These are phyloP conservation scores for Echinochloa phyllopogon DNA, from an alignment of 176 grass and related monocot species.

Conservation along the genomic window DNA sequence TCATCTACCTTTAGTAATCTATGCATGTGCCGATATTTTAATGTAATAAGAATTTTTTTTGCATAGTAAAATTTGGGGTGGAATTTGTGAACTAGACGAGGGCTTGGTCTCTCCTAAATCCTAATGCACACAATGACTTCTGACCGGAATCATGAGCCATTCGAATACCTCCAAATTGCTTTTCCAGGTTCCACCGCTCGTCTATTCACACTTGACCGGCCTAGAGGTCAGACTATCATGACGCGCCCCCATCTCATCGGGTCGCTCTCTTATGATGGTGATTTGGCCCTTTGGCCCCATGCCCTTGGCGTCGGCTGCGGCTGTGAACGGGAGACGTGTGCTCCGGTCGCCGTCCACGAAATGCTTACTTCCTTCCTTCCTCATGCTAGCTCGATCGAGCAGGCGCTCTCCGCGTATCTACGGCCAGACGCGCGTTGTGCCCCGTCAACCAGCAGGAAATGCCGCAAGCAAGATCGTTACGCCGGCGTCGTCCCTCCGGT, in stretches of 20 bases:
- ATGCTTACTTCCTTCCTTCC: background rate
- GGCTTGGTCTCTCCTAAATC: no score
- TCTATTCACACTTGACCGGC: conserved; percentile 41
- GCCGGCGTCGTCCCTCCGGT: background rate
- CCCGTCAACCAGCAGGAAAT: no score
- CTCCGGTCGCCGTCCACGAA: background rate
- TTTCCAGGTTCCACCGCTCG: conserved; percentile 40
- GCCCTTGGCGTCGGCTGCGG: background rate
- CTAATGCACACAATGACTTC: background rate
- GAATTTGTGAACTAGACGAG: no score
- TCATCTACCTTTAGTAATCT: no score
- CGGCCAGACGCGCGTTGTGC: background rate
- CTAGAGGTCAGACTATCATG: conserved; percentile 51
- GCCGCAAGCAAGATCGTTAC: background rate
- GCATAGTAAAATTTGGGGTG: no score
- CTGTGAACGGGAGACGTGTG: background rate
- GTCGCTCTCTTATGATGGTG: conserved; percentile 38
- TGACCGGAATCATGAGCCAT: conserved; percentile 40
- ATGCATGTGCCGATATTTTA: no score
- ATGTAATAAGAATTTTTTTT: no score
- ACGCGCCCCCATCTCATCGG: background rate
- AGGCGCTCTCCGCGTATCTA: background rate
- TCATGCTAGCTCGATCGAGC: no score
- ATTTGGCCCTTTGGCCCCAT: conserved; percentile 40
- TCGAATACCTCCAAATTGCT: conserved; percentile 59